Evolutionary conservation across 768 basidiomycete genomes (phyloP), one percentile per base, ranked within the genome.

Genomic region (Auriscalpium microsporum): DNA sequence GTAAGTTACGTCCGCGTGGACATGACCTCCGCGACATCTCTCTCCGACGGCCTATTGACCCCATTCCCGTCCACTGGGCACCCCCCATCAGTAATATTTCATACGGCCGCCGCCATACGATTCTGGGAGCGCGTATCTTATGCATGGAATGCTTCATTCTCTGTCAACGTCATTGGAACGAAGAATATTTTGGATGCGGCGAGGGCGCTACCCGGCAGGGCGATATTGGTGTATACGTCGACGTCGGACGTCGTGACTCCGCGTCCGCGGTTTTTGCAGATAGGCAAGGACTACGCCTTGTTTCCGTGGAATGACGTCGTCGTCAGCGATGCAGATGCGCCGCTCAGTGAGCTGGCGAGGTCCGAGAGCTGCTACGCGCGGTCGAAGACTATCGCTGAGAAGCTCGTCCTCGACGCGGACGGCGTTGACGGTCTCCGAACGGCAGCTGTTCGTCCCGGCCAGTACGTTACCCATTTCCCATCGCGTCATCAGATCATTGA

Each of bases 331-430:
- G 74, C 71, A 33, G 80, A 82, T 62, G 75, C 79, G 63, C 69
- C 76, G 11, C 56, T 79, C 53, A 68, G 69, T 1, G 70, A 70
- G 56, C 71, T 73, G 2, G 66, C 66, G 1, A 61, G 63, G 14
- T 65, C 71, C 0, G 60, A 76, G 33, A 78, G 77, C 61, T 75
- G 75, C 23, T 84, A 84, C 63, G 77, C 78, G 61, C 71, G 72
- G 42, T 80, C 81, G 44, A 83, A 83, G 64, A 72, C 74, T 10
- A 61, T 73, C 52, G 81, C 79, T 1, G 81, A 83, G 65, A 68
- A 73, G 62, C 66, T 81, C 38, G 78, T 83, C 6, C 65, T 78
- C n/a, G 69, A 67, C 0, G 79, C 81, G n/a, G 80, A 82, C 62
- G 73, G 72, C 5, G 64, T 71, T 50, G 69, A 69, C 5, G 73